phyloP scores from a whole-genome alignment of 305 asterid genomes.

The Stenogyne calaminthoides region DNA sequence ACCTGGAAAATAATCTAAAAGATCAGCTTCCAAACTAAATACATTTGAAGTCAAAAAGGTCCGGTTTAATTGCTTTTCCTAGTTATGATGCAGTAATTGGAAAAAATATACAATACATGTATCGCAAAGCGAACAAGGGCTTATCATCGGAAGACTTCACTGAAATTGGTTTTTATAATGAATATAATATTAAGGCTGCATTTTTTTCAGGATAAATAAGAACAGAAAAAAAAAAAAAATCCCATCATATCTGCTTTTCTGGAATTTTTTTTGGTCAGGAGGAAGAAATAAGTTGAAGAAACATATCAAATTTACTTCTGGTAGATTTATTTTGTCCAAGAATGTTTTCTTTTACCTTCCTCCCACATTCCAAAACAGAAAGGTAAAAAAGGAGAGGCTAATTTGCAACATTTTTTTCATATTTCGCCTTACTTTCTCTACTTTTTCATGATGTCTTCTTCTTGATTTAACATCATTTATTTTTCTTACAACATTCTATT shows the following conservation, averaged over 20 bases:
- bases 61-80: background rate
- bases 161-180: background rate
- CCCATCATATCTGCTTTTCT: background rate
- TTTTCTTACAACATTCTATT: background rate
- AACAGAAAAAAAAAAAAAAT: background rate
- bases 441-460: background rate
- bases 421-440: background rate
- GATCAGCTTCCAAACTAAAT: slow-evolving; percentile 12
- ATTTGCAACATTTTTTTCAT: background rate
- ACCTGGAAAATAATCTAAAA: slow-evolving; percentile 52
- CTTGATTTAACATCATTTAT: background rate
- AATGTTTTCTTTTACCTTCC: background rate
- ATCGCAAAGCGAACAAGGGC: background rate
- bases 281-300: slow-evolving; percentile 8
- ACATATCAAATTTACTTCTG: slow-evolving; percentile 9
- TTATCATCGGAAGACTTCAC: slow-evolving; percentile 11
- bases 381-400: background rate
- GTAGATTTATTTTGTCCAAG: background rate
- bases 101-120: background rate
- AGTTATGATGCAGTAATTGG: background rate
- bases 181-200: background rate
- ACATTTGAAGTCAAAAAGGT: background rate
- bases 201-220: slow-evolving; percentile 12
- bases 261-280: background rate
- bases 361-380: background rate